Evolutionary conservation across 108 stramenopile species (phyloP).

Genomic region (Fragilaria crotonensis): DNA sequence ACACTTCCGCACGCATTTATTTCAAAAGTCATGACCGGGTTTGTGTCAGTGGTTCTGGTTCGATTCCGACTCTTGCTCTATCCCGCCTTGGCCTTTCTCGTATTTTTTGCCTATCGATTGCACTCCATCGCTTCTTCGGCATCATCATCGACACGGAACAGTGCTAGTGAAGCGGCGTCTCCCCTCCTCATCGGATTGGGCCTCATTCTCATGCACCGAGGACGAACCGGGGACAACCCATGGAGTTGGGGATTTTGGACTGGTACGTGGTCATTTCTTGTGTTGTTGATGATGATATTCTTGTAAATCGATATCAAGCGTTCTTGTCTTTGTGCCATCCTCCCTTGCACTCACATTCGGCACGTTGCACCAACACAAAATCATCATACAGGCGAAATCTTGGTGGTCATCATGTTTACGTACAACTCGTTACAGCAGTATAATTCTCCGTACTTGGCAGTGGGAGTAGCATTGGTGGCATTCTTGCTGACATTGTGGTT

Average conservation of each 20-base stretch:
- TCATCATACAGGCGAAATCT: constrained; percentile 51
- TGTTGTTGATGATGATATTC: background rate
- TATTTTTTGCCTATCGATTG: constrained; percentile 47
- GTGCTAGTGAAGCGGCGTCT: constrained; percentile 32
- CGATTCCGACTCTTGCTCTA: constrained; percentile 49
- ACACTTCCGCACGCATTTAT: too few relatives aligned
- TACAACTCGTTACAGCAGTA: constrained; percentile 44
- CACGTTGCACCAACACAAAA: too few relatives aligned
- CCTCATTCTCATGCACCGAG: constrained; percentile 62
- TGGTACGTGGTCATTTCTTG: background rate
- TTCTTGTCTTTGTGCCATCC: too few relatives aligned
- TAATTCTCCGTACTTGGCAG: constrained; percentile 1
- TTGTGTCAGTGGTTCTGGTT: constrained; percentile 40
- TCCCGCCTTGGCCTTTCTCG: constrained; percentile 43
- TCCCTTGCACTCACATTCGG: too few relatives aligned
- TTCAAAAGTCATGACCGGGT: constrained; percentile 60
- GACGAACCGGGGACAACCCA: constrained; percentile 11
- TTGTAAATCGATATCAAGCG: too few relatives aligned
- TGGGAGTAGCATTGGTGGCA: constrained; percentile 26
- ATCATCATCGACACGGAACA: constrained; percentile 1
- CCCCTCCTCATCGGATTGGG: constrained; percentile 59
- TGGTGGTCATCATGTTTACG: constrained; percentile 72
- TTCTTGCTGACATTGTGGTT: constrained; percentile 57
- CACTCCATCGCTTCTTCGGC: constrained; percentile 16
- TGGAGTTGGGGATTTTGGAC: constrained; percentile 7